Conservation (phyloP, 148 eudicot genomes). For the Chenopodium quinoa region DNA sequence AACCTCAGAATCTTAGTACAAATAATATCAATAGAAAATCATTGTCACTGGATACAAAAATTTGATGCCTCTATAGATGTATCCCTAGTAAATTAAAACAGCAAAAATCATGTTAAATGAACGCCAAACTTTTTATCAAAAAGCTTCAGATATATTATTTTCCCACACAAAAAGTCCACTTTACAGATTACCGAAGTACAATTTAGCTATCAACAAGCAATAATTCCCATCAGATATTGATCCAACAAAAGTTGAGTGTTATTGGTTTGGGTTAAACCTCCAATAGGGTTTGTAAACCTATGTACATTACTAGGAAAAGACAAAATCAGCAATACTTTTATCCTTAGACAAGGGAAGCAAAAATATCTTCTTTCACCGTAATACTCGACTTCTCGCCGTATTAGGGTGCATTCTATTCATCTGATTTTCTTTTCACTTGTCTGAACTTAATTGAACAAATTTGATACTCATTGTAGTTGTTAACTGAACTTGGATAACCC, state of each 20-base stretch:
- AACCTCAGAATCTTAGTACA: neutral
- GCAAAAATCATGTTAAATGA: neutral
- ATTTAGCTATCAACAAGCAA: neutral
- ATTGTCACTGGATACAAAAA: neutral
- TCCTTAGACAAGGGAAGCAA: neutral
- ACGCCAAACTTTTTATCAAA: neutral
- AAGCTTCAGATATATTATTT: neutral
- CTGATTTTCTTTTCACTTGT: too few species aligned
- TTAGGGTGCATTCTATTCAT: too few species aligned
- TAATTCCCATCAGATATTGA: neutral
- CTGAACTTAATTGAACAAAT: too few species aligned
- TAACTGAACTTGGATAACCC: too few species aligned
- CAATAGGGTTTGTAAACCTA: neutral
- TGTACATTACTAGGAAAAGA: neutral
- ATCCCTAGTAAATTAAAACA: neutral
- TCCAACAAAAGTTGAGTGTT: neutral
- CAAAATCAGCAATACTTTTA: neutral
- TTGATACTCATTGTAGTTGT: too few species aligned
- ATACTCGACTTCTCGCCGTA: neutral
- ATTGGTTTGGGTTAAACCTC: neutral
- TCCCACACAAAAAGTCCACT: neutral
- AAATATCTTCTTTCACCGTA: neutral
- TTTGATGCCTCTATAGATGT: neutral
- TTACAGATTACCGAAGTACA: neutral
- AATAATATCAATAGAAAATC: neutral